Evolutionary conservation across 345 rosid genomes (phyloP), one percentile per base, ranked within the genome.

Genomic region (Melastoma malabathricum): DNA sequence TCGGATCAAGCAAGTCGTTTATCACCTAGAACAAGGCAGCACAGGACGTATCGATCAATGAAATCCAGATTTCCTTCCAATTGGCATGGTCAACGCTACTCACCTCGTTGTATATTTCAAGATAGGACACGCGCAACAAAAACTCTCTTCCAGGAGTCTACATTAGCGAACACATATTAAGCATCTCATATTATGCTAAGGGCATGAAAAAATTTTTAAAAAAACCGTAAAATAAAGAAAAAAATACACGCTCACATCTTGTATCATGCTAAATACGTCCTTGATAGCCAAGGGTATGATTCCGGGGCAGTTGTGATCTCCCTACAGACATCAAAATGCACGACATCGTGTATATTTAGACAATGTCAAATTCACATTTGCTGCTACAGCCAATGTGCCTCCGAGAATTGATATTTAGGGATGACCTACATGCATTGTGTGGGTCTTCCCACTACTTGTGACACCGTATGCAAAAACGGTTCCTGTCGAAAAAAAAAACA

Each of bases 71-170:
- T 38, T 38, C 47, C 48, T 19, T 16, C 19, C 8, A 14, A 31
- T 17, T 41, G 22, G 20, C n/a, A 16, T 25, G 15, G 49, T 25
- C 19, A 31, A 41, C 15, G 29, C 48, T 51, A 72, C 86, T 62
- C 17, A 81, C 99, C 97, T 93, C 99, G 44, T 93, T 93, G 71
- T 93, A 88, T 56, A 93, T 93, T 81, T 93, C 99, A 60, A 93
- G 92, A 75, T 93, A 93, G 45, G 99, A 93, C 57, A 93, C 97
- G 5, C 99, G 97, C 56, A 93, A 82, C 65, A 93, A 72, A 74
- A 83, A 93, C 71, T 93, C 99, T 60, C 96, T 76, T 75, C 99
- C 97, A 54, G 99, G 97, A 70, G 99, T 85, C 99, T 93, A 87
- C 55, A 70, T 43, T 17, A 57, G 59, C 48, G 56, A 62, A 46